Conservation (phyloP, 306 rosid genomes). For the Prunus campanulata region DNA sequence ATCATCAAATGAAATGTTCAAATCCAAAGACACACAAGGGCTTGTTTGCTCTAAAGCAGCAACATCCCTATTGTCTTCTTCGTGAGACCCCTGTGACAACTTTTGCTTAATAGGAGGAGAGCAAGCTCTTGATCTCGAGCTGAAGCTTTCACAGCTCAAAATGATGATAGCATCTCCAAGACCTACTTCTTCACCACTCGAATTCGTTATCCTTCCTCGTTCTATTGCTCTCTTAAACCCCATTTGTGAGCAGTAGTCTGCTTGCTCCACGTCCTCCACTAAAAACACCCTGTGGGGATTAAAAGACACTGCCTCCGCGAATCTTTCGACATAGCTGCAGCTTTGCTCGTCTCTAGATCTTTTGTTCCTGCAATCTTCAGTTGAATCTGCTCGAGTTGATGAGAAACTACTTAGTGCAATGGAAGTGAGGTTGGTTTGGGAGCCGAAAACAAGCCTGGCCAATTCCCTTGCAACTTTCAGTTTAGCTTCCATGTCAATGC, state of each 20-base stretch:
- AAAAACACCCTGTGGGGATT: constrained; percentile 87
- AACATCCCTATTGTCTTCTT: constrained; percentile 13
- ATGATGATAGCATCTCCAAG: constrained; percentile 76
- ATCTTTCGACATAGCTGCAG: constrained; percentile 66
- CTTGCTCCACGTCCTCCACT: constrained; percentile 84
- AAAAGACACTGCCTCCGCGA: constrained; percentile 48
- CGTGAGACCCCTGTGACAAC: constrained; percentile 22
- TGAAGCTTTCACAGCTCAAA: constrained; percentile 74
- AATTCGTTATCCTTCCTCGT: constrained; percentile 52
- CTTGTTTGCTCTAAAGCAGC: constrained; percentile 38
- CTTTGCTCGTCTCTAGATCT: constrained; percentile 76
- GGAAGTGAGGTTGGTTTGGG: constrained; percentile 49
- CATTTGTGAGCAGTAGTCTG: constrained; percentile 73
- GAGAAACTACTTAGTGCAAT: constrained; percentile 72
- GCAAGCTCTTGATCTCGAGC: constrained; percentile 80
- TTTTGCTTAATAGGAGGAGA: constrained; percentile 60
- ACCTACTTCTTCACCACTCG: constrained; percentile 59
- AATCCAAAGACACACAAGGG: constrained; percentile 68
- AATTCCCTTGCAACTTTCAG: constrained; percentile 72
- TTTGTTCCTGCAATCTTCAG: constrained; percentile 59
- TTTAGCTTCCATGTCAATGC: constrained; percentile 63
- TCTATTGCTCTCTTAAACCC: constrained; percentile 85
- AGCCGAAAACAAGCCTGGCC: constrained; percentile 67
- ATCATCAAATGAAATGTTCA: constrained; percentile 79
- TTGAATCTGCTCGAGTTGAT: constrained; percentile 73